Conservation (phyloP, 495 filamentous ascomycete genomes). For the Massariosphaeria phaeospora region DNA sequence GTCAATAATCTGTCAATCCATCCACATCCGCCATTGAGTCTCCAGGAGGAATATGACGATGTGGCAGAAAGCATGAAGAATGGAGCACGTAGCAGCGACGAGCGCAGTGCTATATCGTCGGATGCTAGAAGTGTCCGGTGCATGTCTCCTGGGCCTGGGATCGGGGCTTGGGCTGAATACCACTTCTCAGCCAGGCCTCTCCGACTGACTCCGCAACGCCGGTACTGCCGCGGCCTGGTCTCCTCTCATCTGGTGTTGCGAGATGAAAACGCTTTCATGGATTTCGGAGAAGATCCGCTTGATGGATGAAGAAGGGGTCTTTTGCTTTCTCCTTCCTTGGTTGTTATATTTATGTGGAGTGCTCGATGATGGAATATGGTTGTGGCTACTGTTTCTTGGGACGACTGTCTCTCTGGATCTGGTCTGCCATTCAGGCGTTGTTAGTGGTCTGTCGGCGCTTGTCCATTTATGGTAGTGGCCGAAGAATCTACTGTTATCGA, state of each 20-base stretch:
- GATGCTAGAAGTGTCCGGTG: conserved; percentile 3
- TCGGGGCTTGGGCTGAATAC: conserved; percentile 19
- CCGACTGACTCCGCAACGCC: conserved; percentile 22
- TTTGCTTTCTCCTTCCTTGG: too few relatives aligned
- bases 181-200: conserved; percentile 20
- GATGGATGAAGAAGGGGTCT: not conserved
- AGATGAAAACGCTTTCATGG: conserved; percentile 10
- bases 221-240: conserved; percentile 24
- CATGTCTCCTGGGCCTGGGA: conserved; percentile 24
- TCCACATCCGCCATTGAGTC: not conserved
- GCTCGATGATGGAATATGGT: too few relatives aligned
- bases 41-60: not conserved
- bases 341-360: too few relatives aligned
- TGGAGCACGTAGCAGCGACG: conserved; percentile 8
- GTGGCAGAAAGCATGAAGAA: conserved; percentile 5
- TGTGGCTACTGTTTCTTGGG: too few relatives aligned
- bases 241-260: conserved; percentile 23
- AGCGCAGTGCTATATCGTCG: conserved; percentile 11
- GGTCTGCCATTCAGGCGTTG: too few relatives aligned
- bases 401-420: too few relatives aligned
- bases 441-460: too few relatives aligned
- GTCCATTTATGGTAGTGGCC: too few relatives aligned
- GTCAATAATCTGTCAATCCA: not conserved
- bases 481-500: too few relatives aligned
- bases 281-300: too few relatives aligned